Conservation (phyloP, 2,329 filamentous ascomycete species). For the Nannizzia gypsea region DNA sequence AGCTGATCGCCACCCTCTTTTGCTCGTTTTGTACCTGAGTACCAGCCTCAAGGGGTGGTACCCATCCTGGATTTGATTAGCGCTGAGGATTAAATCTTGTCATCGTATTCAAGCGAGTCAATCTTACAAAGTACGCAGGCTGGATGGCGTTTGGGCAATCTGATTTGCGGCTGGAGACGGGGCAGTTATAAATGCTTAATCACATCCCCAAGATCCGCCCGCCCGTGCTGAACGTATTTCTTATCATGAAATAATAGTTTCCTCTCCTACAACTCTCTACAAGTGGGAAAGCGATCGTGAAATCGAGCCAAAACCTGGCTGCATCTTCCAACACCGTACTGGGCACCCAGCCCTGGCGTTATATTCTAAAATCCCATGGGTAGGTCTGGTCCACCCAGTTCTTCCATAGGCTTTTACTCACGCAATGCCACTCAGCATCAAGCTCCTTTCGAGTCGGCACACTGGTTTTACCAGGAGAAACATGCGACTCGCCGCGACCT, state of each 20-base stretch:
- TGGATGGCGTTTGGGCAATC: background rate
- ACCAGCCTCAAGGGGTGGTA: background rate
- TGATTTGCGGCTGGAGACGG: conserved; percentile 3
- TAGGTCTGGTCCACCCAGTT: background rate
- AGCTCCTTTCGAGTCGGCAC: background rate
- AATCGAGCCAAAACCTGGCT: background rate
- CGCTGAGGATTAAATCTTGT: background rate
- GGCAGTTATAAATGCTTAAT: conserved; percentile 3
- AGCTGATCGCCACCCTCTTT: background rate
- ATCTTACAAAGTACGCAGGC: background rate
- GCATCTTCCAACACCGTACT: background rate
- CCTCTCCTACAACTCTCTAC: background rate
- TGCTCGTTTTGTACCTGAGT: background rate
- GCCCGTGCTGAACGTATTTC: background rate
- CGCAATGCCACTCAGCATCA: background rate
- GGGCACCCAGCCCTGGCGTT: background rate
- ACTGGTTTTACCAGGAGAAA: background rate
- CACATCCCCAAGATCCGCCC: background rate
- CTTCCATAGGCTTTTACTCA: background rate
- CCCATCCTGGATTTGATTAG: background rate
- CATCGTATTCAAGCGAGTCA: conserved; percentile 1
- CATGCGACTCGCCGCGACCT: background rate
- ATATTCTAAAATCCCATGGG: background rate
- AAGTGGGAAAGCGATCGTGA: background rate
- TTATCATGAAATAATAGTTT: background rate